Conservation (phyloP, 2,329 filamentous ascomycete species). For the Ophiognomonia clavigignenti-juglandacearum region DNA sequence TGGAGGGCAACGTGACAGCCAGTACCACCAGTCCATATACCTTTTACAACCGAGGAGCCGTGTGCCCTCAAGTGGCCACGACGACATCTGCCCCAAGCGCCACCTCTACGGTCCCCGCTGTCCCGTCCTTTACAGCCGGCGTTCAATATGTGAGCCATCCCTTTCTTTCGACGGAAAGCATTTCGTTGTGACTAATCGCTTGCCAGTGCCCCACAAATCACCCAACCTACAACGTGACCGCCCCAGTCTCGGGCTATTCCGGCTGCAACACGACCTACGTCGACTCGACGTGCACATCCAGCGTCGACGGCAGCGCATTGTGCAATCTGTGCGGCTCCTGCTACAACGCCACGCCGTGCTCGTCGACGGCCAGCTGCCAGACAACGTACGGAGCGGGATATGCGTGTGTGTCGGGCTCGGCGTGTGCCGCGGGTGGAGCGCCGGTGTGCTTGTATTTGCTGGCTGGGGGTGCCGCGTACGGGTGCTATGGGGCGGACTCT, state of each 20-base stretch:
- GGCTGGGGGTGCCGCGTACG: not conserved
- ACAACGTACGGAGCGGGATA: not conserved
- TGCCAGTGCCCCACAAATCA: conserved; percentile 6
- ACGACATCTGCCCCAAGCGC: conserved; percentile 3
- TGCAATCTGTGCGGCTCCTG: conserved; percentile 14
- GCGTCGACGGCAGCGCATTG: conserved; percentile 9
- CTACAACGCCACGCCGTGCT: not conserved
- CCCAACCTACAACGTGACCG: conserved; percentile 9
- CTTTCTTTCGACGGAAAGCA: not conserved
- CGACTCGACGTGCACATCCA: conserved; percentile 2
- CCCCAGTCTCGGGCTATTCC: conserved; percentile 1
- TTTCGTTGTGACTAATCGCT: no score
- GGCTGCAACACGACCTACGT: conserved; percentile 10
- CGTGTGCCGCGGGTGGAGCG: conserved; percentile 2
- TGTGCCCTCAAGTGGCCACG: conserved; percentile 2
- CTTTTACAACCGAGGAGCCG: conserved; percentile 10
- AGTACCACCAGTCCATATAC: conserved; percentile 22
- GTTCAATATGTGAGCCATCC: conserved; percentile 5
- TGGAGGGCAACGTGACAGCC: conserved; percentile 21
- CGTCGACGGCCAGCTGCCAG: conserved; percentile 8
- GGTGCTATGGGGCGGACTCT: not conserved
- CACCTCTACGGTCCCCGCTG: conserved; percentile 8
- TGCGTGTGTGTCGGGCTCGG: conserved; percentile 9
- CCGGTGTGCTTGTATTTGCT: conserved; percentile 6
- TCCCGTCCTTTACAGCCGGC: not conserved